Evolutionary conservation across 768 basidiomycete species (phyloP).

Genomic region (Sporobolomyces roseus): DNA sequence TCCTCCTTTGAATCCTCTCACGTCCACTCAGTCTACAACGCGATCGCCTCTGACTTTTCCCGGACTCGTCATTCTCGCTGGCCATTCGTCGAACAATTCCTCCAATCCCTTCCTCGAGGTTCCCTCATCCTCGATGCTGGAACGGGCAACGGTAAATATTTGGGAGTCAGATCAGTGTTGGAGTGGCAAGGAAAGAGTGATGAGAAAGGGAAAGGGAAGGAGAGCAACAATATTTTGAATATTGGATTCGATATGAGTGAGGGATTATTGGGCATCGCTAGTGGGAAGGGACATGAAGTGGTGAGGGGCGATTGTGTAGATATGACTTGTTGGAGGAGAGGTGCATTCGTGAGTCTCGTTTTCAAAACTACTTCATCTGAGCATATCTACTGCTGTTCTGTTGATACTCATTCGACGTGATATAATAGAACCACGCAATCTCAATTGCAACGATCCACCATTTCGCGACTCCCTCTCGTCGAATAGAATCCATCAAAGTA

Average conservation of each 20-base stretch:
- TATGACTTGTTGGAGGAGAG: constrained; percentile 65
- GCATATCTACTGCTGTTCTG: too few species aligned
- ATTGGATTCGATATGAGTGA: constrained; percentile 34
- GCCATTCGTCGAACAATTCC: constrained; percentile 22
- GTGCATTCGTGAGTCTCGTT: constrained; percentile 66
- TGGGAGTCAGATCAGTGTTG: constrained; percentile 51
- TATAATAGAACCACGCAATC: constrained; percentile 91
- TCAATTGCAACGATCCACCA: constrained; percentile 98
- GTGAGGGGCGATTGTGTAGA: constrained; percentile 74
- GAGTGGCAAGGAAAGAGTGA: constrained; percentile 7
- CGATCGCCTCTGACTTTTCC: constrained; percentile 81
- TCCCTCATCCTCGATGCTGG: constrained; percentile 91
- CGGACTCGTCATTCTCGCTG: constrained; percentile 68
- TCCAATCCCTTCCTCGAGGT: constrained; percentile 48
- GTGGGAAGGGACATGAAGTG: constrained; percentile 60
- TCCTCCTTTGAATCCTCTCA: constrained; percentile 64
- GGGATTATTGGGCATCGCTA: constrained; percentile 45
- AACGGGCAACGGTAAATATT: constrained; percentile 96
- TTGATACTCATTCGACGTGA: too few species aligned
- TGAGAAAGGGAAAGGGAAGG: background rate
- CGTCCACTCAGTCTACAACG: constrained; percentile 78
- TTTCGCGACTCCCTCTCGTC: constrained; percentile 71
- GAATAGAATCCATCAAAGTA: constrained; percentile 71
- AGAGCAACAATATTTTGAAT: background rate
- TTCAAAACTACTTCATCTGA: too few species aligned